Base-by-base conservation (phyloP, 1,284 basidiomycete species). In the Cutaneotrichosporon sp. region DNA sequence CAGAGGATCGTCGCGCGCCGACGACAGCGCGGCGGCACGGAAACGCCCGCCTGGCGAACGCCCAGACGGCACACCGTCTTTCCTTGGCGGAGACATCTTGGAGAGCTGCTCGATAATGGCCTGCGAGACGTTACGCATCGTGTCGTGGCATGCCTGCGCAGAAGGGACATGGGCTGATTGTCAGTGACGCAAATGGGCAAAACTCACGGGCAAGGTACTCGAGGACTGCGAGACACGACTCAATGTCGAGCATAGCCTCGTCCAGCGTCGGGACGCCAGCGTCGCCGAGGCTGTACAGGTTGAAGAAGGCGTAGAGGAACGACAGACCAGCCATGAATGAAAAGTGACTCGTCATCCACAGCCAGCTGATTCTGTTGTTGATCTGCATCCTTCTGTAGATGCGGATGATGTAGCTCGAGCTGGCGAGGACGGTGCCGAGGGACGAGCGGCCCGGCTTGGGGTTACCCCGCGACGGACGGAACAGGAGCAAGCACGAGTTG, bases 291-390 rank as follows among this genome's bases (percentile, higher is more conserved):
- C 65, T 67, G 53, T 76, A 70, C 36, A 77, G 65, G 60, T 77
- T 77, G 69, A 72, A 75, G 45, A 69, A 72, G 20, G 70, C 72
- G 54, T 77, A 77, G 23, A 77, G 63, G 64, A 74, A 77, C 2
- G 74, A 75, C 22, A 77, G 62, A 21, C 75, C 75, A 8, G 74
- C 75, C 73, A 73, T 71, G 62, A 76, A 74, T 17, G 68, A 65
- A 49, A 69, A 73, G 49, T 73, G 71, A 21, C 65, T 67, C 61
- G 73, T 75, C 66, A 77, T 67, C 75, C 75, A 77, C 20, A 74
- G 61, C 68, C 74, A 77, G 54, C 67, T 71, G 59, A 77, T 77
- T 47, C 75, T 63, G 60, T 77, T 73, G 65, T 72, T 76, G 38
- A 73, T 56, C 59, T 76, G 74, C 69, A 75, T 74, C 20, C 72